Evolutionary conservation across 139 green algal species (phyloP), one percentile per base, ranked within the genome.

Genomic region (Deuterostichococcus epilithicus): DNA sequence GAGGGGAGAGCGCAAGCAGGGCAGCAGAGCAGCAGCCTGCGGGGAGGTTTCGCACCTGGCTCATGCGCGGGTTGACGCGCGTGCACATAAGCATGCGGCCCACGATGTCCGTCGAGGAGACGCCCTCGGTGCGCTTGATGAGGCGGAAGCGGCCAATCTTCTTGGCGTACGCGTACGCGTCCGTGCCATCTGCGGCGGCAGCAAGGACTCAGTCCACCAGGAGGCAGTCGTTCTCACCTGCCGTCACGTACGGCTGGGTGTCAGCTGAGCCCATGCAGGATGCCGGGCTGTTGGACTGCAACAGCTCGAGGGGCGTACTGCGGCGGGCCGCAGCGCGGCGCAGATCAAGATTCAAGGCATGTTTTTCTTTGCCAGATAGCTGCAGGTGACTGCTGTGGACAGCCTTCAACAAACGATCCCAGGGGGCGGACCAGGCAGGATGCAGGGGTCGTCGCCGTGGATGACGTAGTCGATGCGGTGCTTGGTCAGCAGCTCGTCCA

Each of bases 61-160:
- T 39, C 44, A 91, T 87, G 72, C 88, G 86, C 25, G 81, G 81
- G 81, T 95, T 94, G 33, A 82, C 82, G 5, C 92, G 89, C 2
- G 82, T 90, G 84, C 94, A 97, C 45, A 96, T 94, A 30, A 98
- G 89, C 94, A 98, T 98, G 75, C 95, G 90, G 2, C 94, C 96
- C 38, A 99, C 96, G 60, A 99, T 99, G 91, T 99, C 96, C 0
- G 96, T 99, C 15, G 89, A 97, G 79, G 88, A 96, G 47, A 99
- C 94, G 42, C 96, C 96, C 86, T 99, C 96, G 0, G 96, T 99
- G 42, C 96, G 87, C 82, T 98, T 98, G 74, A 99, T 95, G 88
- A 94, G 91, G 3, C 88, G 82, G 87, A 97, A 99, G 10, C 92
- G 85, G 0, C 95, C 96, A 74, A 92, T 84, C 76, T 91, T 86